phyloP scores from a whole-genome alignment of 345 rosid genomes.

The Gossypium stocksii region DNA sequence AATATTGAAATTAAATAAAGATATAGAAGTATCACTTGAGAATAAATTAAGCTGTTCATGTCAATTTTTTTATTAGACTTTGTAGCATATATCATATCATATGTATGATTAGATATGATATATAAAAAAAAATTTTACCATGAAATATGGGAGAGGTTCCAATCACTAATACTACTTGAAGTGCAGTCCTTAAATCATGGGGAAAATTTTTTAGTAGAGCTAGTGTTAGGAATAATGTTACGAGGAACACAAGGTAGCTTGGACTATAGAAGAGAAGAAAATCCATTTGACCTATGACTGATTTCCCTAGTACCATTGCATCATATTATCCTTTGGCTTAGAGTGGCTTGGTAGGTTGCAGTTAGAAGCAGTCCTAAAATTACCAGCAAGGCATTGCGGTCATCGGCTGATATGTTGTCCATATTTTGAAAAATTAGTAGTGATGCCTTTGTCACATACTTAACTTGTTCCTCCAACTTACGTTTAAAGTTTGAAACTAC shows the following conservation, averaged over 20 bases:
- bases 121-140: too few species aligned
- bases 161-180: background rate
- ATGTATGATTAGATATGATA: too few species aligned
- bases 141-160: too few species aligned
- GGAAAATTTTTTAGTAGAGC: background rate
- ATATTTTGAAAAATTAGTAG: background rate
- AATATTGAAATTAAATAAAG: too few species aligned
- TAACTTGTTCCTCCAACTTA: background rate
- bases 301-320: background rate
- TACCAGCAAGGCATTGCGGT: background rate
- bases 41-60: too few species aligned
- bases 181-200: background rate
- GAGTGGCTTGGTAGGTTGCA: background rate
- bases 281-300: background rate
- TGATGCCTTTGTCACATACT: background rate
- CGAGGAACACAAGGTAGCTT: background rate
- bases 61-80: too few species aligned
- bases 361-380: slow-evolving; percentile 6
- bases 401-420: background rate
- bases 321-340: background rate
- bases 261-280: background rate
- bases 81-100: too few species aligned
- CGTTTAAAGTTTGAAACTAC: background rate
- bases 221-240: background rate
- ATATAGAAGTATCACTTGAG: too few species aligned